Evolutionary conservation across 495 filamentous ascomycete genomes (phyloP).

Genomic region (Penicillium paxilli): DNA sequence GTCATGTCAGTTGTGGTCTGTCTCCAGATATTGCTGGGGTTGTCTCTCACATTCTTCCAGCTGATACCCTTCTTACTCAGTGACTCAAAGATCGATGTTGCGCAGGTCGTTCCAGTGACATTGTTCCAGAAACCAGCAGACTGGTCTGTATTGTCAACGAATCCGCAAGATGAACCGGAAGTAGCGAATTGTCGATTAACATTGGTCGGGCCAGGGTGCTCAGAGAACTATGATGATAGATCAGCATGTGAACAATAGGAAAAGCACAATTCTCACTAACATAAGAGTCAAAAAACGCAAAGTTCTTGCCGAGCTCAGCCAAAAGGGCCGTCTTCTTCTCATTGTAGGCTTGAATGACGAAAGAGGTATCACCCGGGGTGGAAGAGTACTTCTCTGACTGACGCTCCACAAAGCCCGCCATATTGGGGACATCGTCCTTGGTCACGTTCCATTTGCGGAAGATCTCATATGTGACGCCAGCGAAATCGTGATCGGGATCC

Average conservation of each 20-base stretch:
- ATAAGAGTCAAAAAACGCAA: conserved; percentile 44
- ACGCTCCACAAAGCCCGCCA: conserved; percentile 45
- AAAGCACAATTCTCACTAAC: conserved; percentile 13
- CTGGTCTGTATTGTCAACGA: conserved; percentile 33
- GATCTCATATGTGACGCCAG: conserved; percentile 41
- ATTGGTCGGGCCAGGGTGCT: conserved; percentile 43
- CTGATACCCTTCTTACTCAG: conserved; percentile 33
- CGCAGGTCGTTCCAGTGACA: conserved; percentile 38
- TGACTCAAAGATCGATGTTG: conserved; percentile 35
- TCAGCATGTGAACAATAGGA: neutral
- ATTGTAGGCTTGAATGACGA: conserved; percentile 43
- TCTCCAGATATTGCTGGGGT: neutral
- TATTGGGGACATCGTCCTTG: conserved; percentile 38
- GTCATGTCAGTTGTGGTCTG: neutral
- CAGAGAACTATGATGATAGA: conserved; percentile 28
- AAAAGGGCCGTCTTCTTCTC: conserved; percentile 38
- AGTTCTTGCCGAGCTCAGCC: conserved; percentile 38
- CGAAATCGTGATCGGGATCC: conserved; percentile 45
- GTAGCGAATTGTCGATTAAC: conserved; percentile 43
- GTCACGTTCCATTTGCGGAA: conserved; percentile 41
- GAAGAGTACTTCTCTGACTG: conserved; percentile 42
- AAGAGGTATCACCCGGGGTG: conserved; percentile 38
- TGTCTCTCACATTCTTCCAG: conserved; percentile 35
- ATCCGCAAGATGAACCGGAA: conserved; percentile 34
- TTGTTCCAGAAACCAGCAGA: conserved; percentile 35